Percentiles rank a stretch among this genome's conserved stretches.
Conservation (phyloP, 257 asterid genomes). For the Pogostemon cablin region DNA sequence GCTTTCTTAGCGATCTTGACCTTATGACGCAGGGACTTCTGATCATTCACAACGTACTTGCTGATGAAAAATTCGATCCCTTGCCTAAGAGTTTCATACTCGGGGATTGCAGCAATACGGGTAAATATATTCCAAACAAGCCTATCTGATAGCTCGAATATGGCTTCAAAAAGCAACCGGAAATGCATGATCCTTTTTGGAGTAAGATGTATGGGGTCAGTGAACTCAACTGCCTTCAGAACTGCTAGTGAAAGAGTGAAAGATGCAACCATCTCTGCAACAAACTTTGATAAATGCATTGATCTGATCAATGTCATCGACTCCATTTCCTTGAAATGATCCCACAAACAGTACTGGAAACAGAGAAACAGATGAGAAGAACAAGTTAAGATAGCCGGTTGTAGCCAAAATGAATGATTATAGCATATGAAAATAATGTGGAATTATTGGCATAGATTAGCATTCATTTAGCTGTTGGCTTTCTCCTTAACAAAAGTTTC, state of each 20-base stretch:
- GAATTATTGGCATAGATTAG: not conserved
- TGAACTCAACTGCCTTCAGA: slow-evolving; percentile 71
- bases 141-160: slow-evolving; percentile 69
- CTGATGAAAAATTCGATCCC: slow-evolving; percentile 74
- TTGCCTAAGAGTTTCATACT: slow-evolving; percentile 66
- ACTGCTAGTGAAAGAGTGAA: slow-evolving; percentile 78
- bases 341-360: slow-evolving; percentile 91
- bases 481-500: not conserved
- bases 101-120: slow-evolving; percentile 74
- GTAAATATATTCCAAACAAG: slow-evolving; percentile 79
- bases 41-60: slow-evolving; percentile 52
- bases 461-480: not conserved
- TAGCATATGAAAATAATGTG: not conserved
- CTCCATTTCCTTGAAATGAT: slow-evolving; percentile 88
- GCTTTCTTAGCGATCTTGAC: slow-evolving; percentile 77
- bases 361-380: not conserved
- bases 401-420: not conserved
- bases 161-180: slow-evolving; percentile 75
- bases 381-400: not conserved
- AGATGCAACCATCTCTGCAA: slow-evolving; percentile 73
- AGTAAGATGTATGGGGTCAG: slow-evolving; percentile 50
- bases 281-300: slow-evolving; percentile 83
- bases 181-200: slow-evolving; percentile 88
- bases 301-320: slow-evolving; percentile 76
- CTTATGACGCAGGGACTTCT: slow-evolving; percentile 48